Conservation (phyloP, 1,139 yeast species). For the Zygosaccharomyces sapae region DNA sequence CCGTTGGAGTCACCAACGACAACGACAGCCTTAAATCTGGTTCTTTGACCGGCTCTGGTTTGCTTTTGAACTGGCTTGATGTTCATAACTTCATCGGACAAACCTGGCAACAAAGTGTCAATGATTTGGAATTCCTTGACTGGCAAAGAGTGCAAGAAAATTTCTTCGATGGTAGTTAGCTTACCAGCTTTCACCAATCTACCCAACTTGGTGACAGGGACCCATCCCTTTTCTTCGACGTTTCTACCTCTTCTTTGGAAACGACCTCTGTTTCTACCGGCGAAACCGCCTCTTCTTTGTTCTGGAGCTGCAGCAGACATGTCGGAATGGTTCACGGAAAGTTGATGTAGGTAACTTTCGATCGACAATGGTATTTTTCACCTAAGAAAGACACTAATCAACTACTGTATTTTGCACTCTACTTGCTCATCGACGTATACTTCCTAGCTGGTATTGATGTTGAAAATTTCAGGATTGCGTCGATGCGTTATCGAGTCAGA, state of each 20-base stretch:
- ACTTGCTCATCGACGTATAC: neutral
- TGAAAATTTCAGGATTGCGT: slow-evolving; percentile 2
- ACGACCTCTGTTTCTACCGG: slow-evolving; percentile 63
- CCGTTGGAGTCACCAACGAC: slow-evolving; percentile 99
- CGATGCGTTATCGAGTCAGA: neutral
- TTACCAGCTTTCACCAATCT: slow-evolving; percentile 99
- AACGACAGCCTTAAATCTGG: slow-evolving; percentile 99
- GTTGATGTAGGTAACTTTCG: slow-evolving; percentile 89
- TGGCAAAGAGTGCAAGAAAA: slow-evolving; percentile 98
- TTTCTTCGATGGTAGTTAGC: slow-evolving; percentile 94
- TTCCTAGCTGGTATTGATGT: neutral
- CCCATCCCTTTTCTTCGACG: slow-evolving; percentile 98
- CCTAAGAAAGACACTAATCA: neutral
- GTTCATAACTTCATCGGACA: slow-evolving; percentile 99
- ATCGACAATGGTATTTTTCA: slow-evolving; percentile 49
- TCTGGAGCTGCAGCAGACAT: slow-evolving; percentile 67
- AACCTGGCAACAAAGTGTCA: slow-evolving; percentile 91
- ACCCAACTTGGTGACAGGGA: slow-evolving; percentile 99
- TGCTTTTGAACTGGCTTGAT: slow-evolving; percentile 99
- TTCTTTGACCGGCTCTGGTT: slow-evolving; percentile 99
- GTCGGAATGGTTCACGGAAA: slow-evolving; percentile 90
- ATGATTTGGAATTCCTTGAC: slow-evolving; percentile 99
- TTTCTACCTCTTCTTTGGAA: slow-evolving; percentile 60
- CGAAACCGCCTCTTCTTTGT: slow-evolving; percentile 61
- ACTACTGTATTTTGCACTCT: neutral